Evolutionary conservation across 2,329 filamentous ascomycete species (phyloP), one percentile per base, ranked within the genome.

Genomic region (Gnomoniopsis sp.): DNA sequence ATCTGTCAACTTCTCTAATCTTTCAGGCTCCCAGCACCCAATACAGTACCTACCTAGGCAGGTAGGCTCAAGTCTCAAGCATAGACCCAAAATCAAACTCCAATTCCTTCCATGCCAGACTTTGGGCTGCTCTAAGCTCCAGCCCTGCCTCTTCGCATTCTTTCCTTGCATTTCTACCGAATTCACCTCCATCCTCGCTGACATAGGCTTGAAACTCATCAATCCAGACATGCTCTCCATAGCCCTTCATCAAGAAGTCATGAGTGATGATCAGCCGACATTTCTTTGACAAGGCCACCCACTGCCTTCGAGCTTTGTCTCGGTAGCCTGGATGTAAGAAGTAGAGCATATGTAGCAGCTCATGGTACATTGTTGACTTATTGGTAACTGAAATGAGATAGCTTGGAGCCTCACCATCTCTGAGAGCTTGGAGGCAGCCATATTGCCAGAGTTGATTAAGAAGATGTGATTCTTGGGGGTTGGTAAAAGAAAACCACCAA

Each of bases 131-230:
- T 21, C 49, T 17, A 10, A 55, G 46, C 44, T 41, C 6, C 21
- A 15, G 36, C 22, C 41, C 30, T 11, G 21, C 53, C 21, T 22
- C 19, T 3, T 21, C 4, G 23, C 53, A 55, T 15, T 55, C 53
- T 12, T 43, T 2, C 3, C 21, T 38, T 4, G 44, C 26, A 22
- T 41, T 49, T 2, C 41, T 49, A 14, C 53, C 53, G 14, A 55
- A 55, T n/a, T 26, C 33, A 0, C n/a, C 46, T 34, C 12, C 30
- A 26, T 55, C 15, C 22, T 55, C 53, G 11, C 21, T 41, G 21
- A 55, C 4, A 15, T 55, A 55, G 10, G 53, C 53, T 36, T 55
- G 53, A 44, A 55, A 55, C 46, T 55, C 53, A 11, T 55, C 53
- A 2, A 49, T 34, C 53, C 53, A 55, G 34, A 55, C 46, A 55